These are phyloP conservation scores for Onygena corvina DNA, from an alignment of 2,329 filamentous ascomycete genomes.

Conservation along the genomic window DNA sequence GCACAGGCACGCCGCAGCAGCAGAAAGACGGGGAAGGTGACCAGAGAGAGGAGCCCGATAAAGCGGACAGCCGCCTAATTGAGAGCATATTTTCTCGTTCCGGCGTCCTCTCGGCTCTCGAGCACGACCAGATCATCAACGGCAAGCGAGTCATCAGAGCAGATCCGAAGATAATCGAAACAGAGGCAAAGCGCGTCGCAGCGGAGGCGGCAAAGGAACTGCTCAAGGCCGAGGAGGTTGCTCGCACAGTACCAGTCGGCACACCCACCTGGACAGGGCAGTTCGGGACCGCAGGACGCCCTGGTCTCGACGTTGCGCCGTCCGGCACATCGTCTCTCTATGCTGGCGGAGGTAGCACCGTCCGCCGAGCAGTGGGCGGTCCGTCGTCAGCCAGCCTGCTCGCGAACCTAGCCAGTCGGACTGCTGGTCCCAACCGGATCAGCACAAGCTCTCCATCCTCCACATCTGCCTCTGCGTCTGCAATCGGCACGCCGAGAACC, in stretches of 20 bases:
- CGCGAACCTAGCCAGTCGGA: constrained; percentile 28
- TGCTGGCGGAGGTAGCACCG: constrained; percentile 23
- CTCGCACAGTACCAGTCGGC: constrained; percentile 61
- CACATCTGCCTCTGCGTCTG: constrained; percentile 18
- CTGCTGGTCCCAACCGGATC: constrained; percentile 10
- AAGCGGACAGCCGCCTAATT: constrained; percentile 66
- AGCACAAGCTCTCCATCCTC: constrained; percentile 1
- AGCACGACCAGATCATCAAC: constrained; percentile 84
- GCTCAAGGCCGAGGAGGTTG: constrained; percentile 58
- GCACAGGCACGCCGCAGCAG: constrained; percentile 16
- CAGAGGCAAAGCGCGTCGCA: constrained; percentile 69
- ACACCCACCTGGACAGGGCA: constrained; percentile 90
- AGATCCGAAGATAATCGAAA: constrained; percentile 64
- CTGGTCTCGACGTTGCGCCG: constrained; percentile 36
- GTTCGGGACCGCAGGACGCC: constrained; percentile 63
- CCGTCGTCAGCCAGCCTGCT: constrained; percentile 32
- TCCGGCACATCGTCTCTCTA: constrained; percentile 9
- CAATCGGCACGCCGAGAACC: constrained; percentile 26
- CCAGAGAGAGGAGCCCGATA: constrained; percentile 20
- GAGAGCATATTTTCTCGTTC: constrained; percentile 78
- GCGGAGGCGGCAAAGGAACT: constrained; percentile 66
- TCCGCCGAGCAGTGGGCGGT: constrained; percentile 27
- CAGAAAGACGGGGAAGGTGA: constrained; percentile 19
- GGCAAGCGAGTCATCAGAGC: constrained; percentile 59
- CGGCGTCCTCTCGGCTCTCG: constrained; percentile 77